Evolutionary conservation across 2,329 filamentous ascomycete genomes (phyloP), one percentile per base, ranked within the genome.

Genomic region (Penicillium sp.): DNA sequence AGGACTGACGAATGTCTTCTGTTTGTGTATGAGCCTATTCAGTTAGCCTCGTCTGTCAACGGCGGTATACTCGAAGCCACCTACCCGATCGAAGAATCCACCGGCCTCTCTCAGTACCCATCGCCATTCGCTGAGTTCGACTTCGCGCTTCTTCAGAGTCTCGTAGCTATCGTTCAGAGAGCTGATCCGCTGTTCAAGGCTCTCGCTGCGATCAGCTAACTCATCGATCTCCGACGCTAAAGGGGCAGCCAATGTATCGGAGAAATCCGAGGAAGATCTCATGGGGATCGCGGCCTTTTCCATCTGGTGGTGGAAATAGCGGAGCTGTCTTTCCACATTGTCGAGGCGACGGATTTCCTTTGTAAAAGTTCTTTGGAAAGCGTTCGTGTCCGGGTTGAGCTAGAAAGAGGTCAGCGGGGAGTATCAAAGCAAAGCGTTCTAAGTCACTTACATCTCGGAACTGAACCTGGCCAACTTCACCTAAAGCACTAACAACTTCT

Each of bases 161-260:
- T 99, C 94, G 76, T 99, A 97, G 79, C 92, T 97, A 72, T 97
- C 94, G 74, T 97, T 97, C 60, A 99, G 79, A 64, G 92, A 93
- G 56, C 86, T 88, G 64, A 99, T 86, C 60, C 94, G 86, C 78
- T 95, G 90, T 78, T 99, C 94, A 55, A 99, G 83, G 75, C 87
- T 89, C 78, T 97, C 90, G 74, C 91, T 90, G 69, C 93, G 89
- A 73, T 97, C 93, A 56, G 91, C 85, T 60, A 99, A 85, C 74
- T 97, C 92, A 71, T 99, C 94, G 61, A 99, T 99, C 77, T 99
- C 94, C 62, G 91, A 89, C 40, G 93, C 93, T 47, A 92, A 89
- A 11, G 94, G 93, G 10, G 92, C 87, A 38, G 92, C 90, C 62
- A 97, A 85, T 53, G 88, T 88, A 71, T 95, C 89, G 66, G 87